Evolutionary conservation across 257 asterid genomes (phyloP), one percentile per base, ranked within the genome.

Genomic region (Solanum tacnaense): DNA sequence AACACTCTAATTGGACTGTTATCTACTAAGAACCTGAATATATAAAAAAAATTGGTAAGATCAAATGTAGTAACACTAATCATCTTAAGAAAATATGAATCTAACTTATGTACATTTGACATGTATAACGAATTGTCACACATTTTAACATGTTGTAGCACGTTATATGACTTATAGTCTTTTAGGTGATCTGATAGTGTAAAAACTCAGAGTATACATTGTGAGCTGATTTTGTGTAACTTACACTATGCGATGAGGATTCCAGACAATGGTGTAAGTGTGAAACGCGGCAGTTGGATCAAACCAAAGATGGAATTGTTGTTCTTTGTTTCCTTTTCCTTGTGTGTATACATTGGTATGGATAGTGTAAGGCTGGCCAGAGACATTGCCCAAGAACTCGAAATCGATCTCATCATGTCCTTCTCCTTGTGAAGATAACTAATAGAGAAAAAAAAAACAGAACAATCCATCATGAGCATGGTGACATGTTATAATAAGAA

Each of bases 191-290:
- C 27, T 20, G 18, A 2, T 75, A 11, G 56, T 20, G 52, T 35
- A 74, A 36, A 72, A 72, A 12, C 65, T 11, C 8, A 32, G 15
- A 7, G 21, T 9, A 84, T 7, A 34, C 5, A 27, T 15, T 25
- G 34, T 62, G 5, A 13, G 23, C 25, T 35, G 78, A 84, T 23
- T n/a, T 27, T 35, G n/a, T 60, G 9, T 23, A 21, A 39, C 88
- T 86, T 86, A 86, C 88, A 72, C 81, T 34, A 86, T 86, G 13
- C 70, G 84, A 27, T 86, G 85, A 9, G 41, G 88, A 8, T 86
- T 86, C 88, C 88, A 86, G 4, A 86, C 84, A 31, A 86, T 44
- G 73, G 88, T 9, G 84, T 86, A 86, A 52, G 88, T 86, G 88
- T 86, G 88, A 76, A 71, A 68, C 6, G 87, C 87, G 2, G 83